phyloP scores from a whole-genome alignment of 257 asterid genomes.

The Rehmannia glutinosa region DNA sequence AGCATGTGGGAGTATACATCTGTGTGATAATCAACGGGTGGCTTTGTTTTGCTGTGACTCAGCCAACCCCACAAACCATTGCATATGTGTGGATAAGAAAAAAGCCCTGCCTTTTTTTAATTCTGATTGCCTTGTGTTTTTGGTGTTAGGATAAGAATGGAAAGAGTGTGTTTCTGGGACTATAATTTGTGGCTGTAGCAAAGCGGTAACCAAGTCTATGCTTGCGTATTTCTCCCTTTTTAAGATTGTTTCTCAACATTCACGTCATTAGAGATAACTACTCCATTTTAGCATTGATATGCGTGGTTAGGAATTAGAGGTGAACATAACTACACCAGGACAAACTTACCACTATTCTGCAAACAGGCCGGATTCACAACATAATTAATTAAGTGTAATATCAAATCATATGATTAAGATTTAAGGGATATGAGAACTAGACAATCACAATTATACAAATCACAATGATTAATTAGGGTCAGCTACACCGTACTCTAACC shows the following conservation, averaged over 20 bases:
- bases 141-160: constrained; percentile 35
- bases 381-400: no score
- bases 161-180: background rate
- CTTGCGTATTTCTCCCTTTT: constrained; percentile 4
- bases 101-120: background rate
- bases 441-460: no score
- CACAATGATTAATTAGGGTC: no score
- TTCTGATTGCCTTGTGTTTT: constrained; percentile 12
- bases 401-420: no score
- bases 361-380: no score
- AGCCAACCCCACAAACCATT: constrained; percentile 29
- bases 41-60: constrained; percentile 32
- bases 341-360: no score
- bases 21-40: constrained; percentile 38
- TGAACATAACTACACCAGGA: no score
- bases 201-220: constrained; percentile 10
- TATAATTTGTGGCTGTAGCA: constrained; percentile 29
- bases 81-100: constrained; percentile 37
- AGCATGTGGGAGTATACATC: constrained; percentile 6
- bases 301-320: background rate
- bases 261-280: constrained; percentile 16
- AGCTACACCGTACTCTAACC: no score
- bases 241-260: background rate
- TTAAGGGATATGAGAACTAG: no score
- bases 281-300: background rate